Evolutionary conservation across 768 basidiomycete genomes (phyloP), one percentile per base, ranked within the genome.

Genomic region (Tylopilus sp.): DNA sequence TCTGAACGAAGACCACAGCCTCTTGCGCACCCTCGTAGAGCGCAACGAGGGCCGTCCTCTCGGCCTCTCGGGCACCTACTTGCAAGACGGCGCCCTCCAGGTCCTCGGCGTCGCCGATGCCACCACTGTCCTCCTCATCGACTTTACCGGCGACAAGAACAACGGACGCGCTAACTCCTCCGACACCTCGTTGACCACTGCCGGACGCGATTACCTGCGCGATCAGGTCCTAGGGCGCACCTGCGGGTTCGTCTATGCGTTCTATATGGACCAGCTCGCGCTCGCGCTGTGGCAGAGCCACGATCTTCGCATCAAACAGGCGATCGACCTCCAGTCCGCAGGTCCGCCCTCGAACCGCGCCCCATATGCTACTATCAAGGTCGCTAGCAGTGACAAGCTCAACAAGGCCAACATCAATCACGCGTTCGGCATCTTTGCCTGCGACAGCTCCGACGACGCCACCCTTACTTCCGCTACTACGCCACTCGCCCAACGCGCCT

Each of bases 21-120:
- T 55, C 12, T 26, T 69, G 11, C 55, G 59, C 26, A 51, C 50
- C 18, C 30, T 69, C 47, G 56, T 69, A 3, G 59, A 67, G 41
- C 59, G 67, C 51, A 69, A 69, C 52, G 69, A 70, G 10, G 68
- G 69, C 17, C 67, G 61, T 15, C 52, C 69, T 40, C 63, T 69
- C 6, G 68, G 68, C 38, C 61, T 69, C 26, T 69, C 68, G 1
- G 57, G 58, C 22, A 20, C 58, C 9, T 69, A 59, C 41, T 22
- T 60, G n/a, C 44, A 41, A n/a, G 44, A 55, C 17, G 61, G 68
- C 10, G 40, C 48, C 10, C 66, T 69, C 23, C 56, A 52, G 18
- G 26, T 65, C 45, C 58, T 69, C 42, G 66, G 64, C 18, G 36
- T 69, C 44, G 59, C 69, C 2, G 67, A 69, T 11, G 50, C 59